Evolutionary conservation across 371 early-diverging fungal genomes (phyloP).

Genomic region (Apophysomyces sp.): DNA sequence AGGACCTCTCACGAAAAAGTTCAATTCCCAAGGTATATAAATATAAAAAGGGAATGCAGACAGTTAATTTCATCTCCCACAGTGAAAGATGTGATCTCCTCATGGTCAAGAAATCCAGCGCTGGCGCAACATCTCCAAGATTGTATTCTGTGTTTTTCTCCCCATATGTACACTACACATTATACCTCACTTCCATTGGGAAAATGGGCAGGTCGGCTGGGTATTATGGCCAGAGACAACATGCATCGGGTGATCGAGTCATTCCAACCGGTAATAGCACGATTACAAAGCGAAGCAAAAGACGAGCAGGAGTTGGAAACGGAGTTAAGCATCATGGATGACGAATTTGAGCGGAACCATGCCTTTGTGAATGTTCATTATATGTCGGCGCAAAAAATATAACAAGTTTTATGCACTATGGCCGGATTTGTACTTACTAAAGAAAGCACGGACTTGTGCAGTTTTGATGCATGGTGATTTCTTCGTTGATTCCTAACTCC

Average conservation of each 20-base stretch:
- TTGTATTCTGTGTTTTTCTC: background rate
- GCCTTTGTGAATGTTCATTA: slow-evolving; percentile 1
- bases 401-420: background rate
- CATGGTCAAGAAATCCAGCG: background rate
- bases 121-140: slow-evolving; percentile 1
- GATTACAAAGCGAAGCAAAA: background rate
- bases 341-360: background rate
- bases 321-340: background rate
- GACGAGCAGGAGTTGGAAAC: background rate
- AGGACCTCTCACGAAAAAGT: background rate
- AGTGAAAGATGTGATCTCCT: background rate
- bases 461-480: too few relatives aligned
- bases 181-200: background rate
- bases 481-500: too few relatives aligned
- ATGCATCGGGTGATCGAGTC: background rate
- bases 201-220: background rate
- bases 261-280: background rate
- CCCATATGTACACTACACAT: background rate
- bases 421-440: background rate
- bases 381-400: background rate
- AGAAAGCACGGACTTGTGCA: background rate
- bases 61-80: background rate
- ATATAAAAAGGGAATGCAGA: background rate
- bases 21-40: background rate
- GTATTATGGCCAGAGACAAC: background rate